phyloP scores from a whole-genome alignment of 2,329 filamentous ascomycete genomes.

The Pseudogymnoascus sp. region DNA sequence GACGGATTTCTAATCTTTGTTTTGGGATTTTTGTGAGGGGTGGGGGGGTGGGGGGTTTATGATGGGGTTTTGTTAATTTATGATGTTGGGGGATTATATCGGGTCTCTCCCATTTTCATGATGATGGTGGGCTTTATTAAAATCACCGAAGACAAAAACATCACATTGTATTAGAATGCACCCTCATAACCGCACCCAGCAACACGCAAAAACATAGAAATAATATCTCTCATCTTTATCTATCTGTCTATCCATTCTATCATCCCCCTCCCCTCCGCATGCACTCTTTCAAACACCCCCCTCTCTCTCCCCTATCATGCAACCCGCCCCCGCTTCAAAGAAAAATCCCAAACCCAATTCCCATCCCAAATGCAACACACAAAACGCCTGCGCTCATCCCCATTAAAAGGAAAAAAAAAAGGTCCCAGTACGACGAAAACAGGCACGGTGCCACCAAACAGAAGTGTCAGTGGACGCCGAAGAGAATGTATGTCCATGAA shows the following conservation, averaged over 20 bases:
- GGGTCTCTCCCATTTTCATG: no score
- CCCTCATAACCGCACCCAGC: not conserved
- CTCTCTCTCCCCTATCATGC: not conserved
- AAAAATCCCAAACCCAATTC: not conserved
- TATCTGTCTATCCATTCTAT: constrained; percentile 5
- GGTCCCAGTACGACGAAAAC: not conserved
- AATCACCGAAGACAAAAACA: not conserved
- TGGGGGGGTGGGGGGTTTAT: not conserved
- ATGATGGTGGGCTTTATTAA: not conserved
- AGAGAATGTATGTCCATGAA: constrained; percentile 8
- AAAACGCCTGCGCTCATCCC: not conserved
- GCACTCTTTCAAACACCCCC: not conserved
- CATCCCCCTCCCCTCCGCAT: not conserved
- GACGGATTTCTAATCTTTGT: not conserved
- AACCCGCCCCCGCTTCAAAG: not conserved
- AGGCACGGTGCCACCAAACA: not conserved
- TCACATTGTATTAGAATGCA: not conserved
- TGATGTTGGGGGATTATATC: not conserved
- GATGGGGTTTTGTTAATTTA: not conserved
- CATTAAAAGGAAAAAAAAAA: not conserved
- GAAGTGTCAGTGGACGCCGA: not conserved
- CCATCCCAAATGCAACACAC: constrained; percentile 1
- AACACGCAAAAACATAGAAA: not conserved
- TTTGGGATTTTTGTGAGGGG: not conserved
- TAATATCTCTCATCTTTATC: not conserved